Evolutionary conservation across 2,329 filamentous ascomycete genomes (phyloP).

Genomic region (Penicillium sp.): DNA sequence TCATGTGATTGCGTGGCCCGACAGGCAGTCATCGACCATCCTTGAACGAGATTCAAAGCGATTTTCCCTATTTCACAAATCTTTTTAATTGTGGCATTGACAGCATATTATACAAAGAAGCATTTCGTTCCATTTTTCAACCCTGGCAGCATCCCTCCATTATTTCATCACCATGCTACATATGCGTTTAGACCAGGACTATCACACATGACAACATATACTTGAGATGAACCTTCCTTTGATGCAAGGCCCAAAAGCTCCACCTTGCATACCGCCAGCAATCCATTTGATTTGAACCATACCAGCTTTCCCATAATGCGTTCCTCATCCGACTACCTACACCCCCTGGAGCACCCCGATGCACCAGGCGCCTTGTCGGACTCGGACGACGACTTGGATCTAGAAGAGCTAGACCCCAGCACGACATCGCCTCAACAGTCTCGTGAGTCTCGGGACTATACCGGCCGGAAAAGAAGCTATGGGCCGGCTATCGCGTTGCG

Average conservation of each 20-base stretch:
- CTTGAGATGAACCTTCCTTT: conserved; percentile 19
- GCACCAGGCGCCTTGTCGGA: conserved; percentile 33
- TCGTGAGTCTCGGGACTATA: conserved; percentile 30
- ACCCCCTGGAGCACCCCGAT: conserved; percentile 32
- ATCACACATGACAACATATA: conserved; percentile 9
- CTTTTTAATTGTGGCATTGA: neutral
- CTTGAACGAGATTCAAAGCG: neutral
- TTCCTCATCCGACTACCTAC: conserved; percentile 37
- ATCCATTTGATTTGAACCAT: conserved; percentile 2
- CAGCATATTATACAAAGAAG: neutral
- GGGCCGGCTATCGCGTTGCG: conserved; percentile 44
- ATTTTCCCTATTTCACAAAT: neutral
- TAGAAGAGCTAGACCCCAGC: conserved; percentile 47
- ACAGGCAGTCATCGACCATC: conserved; percentile 4
- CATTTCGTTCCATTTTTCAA: neutral
- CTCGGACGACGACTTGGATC: conserved; percentile 46
- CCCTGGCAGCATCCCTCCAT: neutral
- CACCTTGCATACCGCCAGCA: conserved; percentile 18
- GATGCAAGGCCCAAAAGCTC: conserved; percentile 8
- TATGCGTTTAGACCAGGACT: conserved; percentile 10
- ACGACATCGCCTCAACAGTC: conserved; percentile 23
- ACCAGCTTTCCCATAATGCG: conserved; percentile 29
- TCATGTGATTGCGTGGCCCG: conserved; percentile 8
- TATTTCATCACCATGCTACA: conserved; percentile 14
- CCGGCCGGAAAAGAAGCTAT: conserved; percentile 26